Evolutionary conservation across 139 green algal genomes (phyloP), one percentile per base, ranked within the genome.

Genomic region (Chlorella sorokiniana): DNA sequence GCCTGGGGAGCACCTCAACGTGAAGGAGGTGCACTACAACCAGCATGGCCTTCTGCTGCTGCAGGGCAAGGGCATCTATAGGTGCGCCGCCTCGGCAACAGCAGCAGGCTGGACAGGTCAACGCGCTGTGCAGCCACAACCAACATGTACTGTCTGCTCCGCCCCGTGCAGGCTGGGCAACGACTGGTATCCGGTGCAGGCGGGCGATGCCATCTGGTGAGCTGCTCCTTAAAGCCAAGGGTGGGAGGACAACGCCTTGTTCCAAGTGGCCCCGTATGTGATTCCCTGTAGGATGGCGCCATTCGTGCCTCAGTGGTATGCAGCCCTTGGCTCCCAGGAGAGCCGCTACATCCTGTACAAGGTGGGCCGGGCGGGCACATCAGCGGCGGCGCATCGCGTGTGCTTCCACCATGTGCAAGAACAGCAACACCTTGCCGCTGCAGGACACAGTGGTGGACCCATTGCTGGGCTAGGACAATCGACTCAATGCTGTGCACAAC

Each of bases 1-100:
- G n/a, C 84, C 83, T 7, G 83, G 81, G 14, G 91, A 98, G 85
- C 92, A 93, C 81, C 81, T 98, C 37, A 90, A 93, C 70, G 92
- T 97, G 16, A 98, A 98, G 90, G 95, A 98, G 85, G 86, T 98
- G 31, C 95, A 98, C 88, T 97, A 99, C 91, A 98, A 98, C 88
- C 95, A 99, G 90, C 96, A 99, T 77, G 96, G 96, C 8, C 85
- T 99, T 76, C 81, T 99, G 78, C 81, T 99, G 63, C 85, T 98
- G 71, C 84, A 95, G 79, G 96, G 96, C 2, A 89, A 97, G 78
- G 96, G 96, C 79, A 97, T 99, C 77, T 99, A 99, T 86, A 86
- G 72, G 72, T 79, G 72, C 18, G 72, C n/a, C n/a, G n/a, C n/a
- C n/a, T n/a, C n/a, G n/a, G n/a, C n/a, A n/a, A n/a, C n/a, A n/a